Conservation (phyloP, 1,139 yeast species). For the Diutina scorzettiae region DNA sequence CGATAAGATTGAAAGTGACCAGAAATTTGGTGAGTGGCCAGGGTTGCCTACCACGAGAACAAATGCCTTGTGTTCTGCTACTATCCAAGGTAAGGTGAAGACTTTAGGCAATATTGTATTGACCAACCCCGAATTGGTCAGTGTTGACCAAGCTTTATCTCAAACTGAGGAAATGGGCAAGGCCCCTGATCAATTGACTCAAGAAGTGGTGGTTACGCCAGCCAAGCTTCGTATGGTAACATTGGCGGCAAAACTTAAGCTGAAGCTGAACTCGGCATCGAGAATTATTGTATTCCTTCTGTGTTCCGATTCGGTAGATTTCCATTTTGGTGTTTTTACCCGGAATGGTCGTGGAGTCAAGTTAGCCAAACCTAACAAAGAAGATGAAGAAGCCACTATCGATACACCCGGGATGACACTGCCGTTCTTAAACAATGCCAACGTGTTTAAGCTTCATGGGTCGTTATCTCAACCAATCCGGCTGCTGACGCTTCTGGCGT, state of each 20-base stretch:
- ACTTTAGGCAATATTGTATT: slow-evolving; percentile 71
- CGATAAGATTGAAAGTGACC: slow-evolving; percentile 35
- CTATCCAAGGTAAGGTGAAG: slow-evolving; percentile 71
- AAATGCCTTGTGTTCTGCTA: slow-evolving; percentile 87
- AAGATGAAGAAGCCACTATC: neutral
- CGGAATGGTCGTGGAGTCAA: slow-evolving; percentile 28
- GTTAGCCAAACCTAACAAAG: slow-evolving; percentile 2
- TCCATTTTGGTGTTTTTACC: slow-evolving; percentile 70
- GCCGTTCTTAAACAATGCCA: slow-evolving; percentile 30
- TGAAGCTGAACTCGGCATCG: slow-evolving; percentile 14
- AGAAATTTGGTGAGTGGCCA: slow-evolving; percentile 30
- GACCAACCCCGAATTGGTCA: slow-evolving; percentile 58
- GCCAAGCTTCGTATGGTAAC: slow-evolving; percentile 84
- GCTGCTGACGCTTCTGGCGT: slow-evolving; percentile 60
- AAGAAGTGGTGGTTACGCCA: slow-evolving; percentile 71
- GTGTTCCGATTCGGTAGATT: slow-evolving; percentile 91
- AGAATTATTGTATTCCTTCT: slow-evolving; percentile 81
- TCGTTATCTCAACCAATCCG: slow-evolving; percentile 76
- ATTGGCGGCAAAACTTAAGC: slow-evolving; percentile 49
- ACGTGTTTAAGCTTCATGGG: slow-evolving; percentile 80
- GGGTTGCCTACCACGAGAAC: slow-evolving; percentile 59
- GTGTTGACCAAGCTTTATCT: slow-evolving; percentile 25
- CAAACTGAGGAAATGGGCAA: slow-evolving; percentile 14
- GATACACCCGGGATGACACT: slow-evolving; percentile 15
- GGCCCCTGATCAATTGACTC: slow-evolving; percentile 88